Evolutionary conservation across 2,329 filamentous ascomycete species (phyloP).

Genomic region (Lecanicillium sp.): DNA sequence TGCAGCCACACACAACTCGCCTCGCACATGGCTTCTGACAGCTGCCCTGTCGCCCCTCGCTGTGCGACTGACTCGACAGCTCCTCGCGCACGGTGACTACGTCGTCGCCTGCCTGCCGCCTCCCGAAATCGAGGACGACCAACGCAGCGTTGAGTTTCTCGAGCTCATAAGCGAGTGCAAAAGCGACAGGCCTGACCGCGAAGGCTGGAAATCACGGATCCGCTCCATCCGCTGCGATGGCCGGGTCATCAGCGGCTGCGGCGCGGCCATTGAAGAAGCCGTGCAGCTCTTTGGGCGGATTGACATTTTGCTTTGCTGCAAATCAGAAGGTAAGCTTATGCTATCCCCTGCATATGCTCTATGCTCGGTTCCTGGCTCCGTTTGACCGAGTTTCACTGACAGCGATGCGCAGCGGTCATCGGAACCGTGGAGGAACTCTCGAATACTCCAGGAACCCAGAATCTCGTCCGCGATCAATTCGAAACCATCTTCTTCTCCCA

Average conservation of each 20-base stretch:
- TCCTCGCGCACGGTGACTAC: constrained; percentile 87
- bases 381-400: neutral
- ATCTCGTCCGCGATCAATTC: constrained; percentile 83
- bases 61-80: constrained; percentile 71
- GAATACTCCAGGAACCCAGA: constrained; percentile 64
- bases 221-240: constrained; percentile 59
- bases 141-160: constrained; percentile 71
- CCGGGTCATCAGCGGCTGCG: constrained; percentile 62
- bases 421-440: constrained; percentile 88
- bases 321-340: constrained; percentile 62
- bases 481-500: constrained; percentile 93
- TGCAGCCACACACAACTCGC: constrained; percentile 61
- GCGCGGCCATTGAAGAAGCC: constrained; percentile 80
- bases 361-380: neutral
- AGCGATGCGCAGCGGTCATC: constrained; percentile 58
- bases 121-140: constrained; percentile 69
- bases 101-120: constrained; percentile 79
- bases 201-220: constrained; percentile 77
- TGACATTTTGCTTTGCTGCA: constrained; percentile 86
- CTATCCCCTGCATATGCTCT: neutral
- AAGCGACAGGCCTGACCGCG: constrained; percentile 55
- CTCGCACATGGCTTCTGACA: constrained; percentile 90
- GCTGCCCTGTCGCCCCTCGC: constrained; percentile 79
- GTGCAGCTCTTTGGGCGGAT: constrained; percentile 78
- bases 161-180: constrained; percentile 68